Conservation (phyloP, 768 basidiomycete species). For the Ramaria sp. region DNA sequence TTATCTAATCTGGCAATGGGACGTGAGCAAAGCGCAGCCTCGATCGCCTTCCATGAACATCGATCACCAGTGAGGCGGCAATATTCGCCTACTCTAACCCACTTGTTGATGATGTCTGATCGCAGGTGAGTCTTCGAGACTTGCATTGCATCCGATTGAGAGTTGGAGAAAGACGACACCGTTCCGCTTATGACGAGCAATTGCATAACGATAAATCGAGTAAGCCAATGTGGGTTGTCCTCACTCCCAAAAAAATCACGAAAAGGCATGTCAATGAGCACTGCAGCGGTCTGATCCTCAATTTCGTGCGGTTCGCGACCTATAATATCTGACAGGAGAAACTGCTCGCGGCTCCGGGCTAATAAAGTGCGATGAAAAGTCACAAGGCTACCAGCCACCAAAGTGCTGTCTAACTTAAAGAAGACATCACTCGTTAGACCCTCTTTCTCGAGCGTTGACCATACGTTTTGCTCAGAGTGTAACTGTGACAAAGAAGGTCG, state of each 20-base stretch:
- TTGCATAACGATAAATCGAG: slow-evolving; percentile 58
- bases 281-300: neutral
- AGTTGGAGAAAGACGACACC: neutral
- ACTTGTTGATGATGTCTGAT: slow-evolving; percentile 60
- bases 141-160: slow-evolving; percentile 12
- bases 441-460: slow-evolving; percentile 45
- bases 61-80: slow-evolving; percentile 67
- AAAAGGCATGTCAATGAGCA: neutral
- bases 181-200: slow-evolving; percentile 46
- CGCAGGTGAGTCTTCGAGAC: slow-evolving; percentile 44
- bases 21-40: slow-evolving; percentile 56
- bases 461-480: slow-evolving; percentile 22
- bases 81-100: slow-evolving; percentile 65
- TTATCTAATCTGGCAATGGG: slow-evolving; percentile 71
- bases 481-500: neutral
- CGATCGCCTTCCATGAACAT: slow-evolving; percentile 68
- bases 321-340: neutral
- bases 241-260: slow-evolving; percentile 53
- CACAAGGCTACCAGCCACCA: slow-evolving; percentile 54
- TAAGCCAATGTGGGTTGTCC: slow-evolving; percentile 71
- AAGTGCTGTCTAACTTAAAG: slow-evolving; percentile 45
- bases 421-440: slow-evolving; percentile 62
- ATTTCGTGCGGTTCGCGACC: neutral
- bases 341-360: slow-evolving; percentile 26
- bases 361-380: slow-evolving; percentile 44